Evolutionary conservation across 2,329 filamentous ascomycete species (phyloP).

Genomic region (Paramyrothecium roridum): DNA sequence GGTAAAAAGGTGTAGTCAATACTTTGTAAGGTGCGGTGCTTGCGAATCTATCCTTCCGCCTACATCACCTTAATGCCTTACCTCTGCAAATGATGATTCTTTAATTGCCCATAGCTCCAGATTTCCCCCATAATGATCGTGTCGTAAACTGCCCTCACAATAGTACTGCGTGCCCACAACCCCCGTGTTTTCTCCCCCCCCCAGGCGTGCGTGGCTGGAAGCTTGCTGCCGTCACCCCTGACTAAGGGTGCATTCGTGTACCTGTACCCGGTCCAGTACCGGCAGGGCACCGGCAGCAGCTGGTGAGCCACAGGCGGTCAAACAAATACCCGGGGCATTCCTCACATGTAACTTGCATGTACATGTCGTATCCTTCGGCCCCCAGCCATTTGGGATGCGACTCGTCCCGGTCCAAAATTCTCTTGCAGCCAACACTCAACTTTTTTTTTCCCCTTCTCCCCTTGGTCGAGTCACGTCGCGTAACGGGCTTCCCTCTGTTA

Average conservation of each 20-base stretch:
- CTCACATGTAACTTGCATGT: neutral
- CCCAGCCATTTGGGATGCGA: neutral
- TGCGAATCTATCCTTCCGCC: too few relatives aligned
- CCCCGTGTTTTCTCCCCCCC: neutral
- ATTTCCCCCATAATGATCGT: too few relatives aligned
- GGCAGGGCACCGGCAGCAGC: neutral
- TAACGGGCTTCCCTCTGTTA: neutral
- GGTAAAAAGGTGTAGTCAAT: too few relatives aligned
- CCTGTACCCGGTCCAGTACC: neutral
- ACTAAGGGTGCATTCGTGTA: neutral
- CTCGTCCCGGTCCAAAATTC: neutral
- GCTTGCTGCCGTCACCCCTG: neutral
- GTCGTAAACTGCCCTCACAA: neutral
- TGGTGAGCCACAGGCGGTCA: neutral
- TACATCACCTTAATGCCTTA: too few relatives aligned
- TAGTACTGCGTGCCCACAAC: neutral
- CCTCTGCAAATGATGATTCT: too few relatives aligned
- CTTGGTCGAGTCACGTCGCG: neutral
- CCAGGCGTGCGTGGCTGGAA: neutral
- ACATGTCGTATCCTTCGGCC: neutral
- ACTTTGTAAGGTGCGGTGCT: too few relatives aligned
- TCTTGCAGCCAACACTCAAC: neutral
- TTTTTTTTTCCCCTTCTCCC: too few relatives aligned
- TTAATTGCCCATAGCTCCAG: too few relatives aligned
- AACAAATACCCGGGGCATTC: neutral